A percentile compares a stretch with the other conserved stretches of the same genome.
phyloP scores from a whole-genome alignment of 371 early-diverging fungal genomes.

The Circinella minor region DNA sequence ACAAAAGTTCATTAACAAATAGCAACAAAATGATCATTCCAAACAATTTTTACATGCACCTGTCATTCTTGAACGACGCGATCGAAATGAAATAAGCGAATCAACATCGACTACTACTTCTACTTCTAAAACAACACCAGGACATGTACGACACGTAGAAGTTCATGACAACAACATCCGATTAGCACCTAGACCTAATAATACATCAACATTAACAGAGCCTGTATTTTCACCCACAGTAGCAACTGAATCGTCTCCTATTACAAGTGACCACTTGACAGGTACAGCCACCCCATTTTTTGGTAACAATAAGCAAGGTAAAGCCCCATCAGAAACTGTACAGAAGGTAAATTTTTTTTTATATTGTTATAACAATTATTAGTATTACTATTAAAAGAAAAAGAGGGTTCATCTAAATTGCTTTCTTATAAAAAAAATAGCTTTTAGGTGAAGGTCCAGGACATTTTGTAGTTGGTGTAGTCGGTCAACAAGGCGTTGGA shows the following conservation, averaged over 20 bases:
- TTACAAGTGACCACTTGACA: neutral
- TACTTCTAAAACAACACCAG: neutral
- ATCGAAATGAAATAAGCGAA: slow-evolving; percentile 13
- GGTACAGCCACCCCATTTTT: slow-evolving; percentile 13
- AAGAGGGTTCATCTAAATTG: neutral
- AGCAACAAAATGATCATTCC: slow-evolving; percentile 14
- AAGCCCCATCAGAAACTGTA: slow-evolving; percentile 2
- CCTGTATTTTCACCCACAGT: neutral
- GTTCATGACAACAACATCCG: neutral
- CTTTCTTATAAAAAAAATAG: slow-evolving; percentile 19
- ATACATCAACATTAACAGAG: neutral
- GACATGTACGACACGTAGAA: neutral
- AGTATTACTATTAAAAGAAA: too few relatives aligned
- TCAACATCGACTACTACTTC: neutral
- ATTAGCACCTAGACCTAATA: slow-evolving; percentile 1
- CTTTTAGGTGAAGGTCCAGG: slow-evolving; percentile 73
- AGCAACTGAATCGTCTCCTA: neutral
- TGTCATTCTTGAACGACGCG: slow-evolving; percentile 35
- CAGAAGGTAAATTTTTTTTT: neutral
- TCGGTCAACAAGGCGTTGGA: slow-evolving; percentile 75
- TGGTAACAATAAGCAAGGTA: slow-evolving; percentile 1
- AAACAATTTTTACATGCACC: slow-evolving; percentile 30
- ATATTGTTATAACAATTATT: too few relatives aligned
- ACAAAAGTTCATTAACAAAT: neutral
- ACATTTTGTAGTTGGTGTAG: slow-evolving; percentile 75